Conservation (phyloP, 179 eudicot genomes). For the Spergularia azorica region DNA sequence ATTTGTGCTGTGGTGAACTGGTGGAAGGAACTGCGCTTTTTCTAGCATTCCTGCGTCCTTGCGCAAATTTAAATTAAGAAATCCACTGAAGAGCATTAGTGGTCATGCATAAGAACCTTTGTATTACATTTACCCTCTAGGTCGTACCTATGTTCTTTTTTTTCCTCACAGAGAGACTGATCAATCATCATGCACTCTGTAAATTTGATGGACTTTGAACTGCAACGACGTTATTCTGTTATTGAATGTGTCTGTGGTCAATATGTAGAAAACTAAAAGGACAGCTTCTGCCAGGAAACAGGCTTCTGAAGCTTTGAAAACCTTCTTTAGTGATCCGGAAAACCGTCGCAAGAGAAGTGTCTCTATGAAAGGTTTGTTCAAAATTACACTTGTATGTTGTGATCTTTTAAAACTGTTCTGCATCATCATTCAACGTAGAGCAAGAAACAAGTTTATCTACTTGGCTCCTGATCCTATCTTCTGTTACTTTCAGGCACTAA, state of each 20-base stretch:
- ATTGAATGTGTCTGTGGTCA: conserved; percentile 3
- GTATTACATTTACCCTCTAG: not conserved
- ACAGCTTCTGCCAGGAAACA: conserved; percentile 74
- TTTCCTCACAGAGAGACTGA: not conserved
- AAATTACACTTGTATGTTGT: not conserved
- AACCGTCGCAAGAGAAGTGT: conserved; percentile 89
- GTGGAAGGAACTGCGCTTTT: no score
- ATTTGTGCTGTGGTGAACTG: no score
- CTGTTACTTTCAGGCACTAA: conserved; percentile 51
- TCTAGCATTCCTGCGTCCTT: not conserved
- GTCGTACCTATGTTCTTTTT: not conserved
- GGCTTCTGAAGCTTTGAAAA: conserved; percentile 87
- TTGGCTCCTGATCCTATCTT: not conserved
- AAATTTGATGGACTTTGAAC: not conserved
- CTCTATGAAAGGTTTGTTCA: conserved; percentile 70
- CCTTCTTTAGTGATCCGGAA: conserved; percentile 77
- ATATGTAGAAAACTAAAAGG: conserved; percentile 67
- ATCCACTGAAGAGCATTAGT: not conserved
- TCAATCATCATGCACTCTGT: not conserved
- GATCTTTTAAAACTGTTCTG: not conserved
- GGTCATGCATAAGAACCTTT: not conserved
- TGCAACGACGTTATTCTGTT: not conserved
- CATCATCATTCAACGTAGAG: not conserved
- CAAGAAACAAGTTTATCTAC: not conserved
- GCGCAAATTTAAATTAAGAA: not conserved